Evolutionary conservation across 2,329 filamentous ascomycete genomes (phyloP).

Genomic region (Bipolaris zeicola): DNA sequence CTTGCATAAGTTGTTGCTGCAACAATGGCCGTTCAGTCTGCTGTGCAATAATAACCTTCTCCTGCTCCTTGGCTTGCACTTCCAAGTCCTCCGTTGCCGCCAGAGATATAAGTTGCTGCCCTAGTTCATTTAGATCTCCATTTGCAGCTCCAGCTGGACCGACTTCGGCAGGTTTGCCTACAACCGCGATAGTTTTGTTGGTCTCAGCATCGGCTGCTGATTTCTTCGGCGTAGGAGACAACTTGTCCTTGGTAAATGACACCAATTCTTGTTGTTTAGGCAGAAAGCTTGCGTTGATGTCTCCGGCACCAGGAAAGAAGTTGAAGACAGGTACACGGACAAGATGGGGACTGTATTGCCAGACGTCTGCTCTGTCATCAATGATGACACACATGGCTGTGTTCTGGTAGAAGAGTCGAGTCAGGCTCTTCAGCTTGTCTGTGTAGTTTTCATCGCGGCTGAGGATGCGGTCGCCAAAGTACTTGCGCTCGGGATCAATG

Average conservation of each 20-base stretch:
- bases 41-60: conserved; percentile 85
- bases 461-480: conserved; percentile 93
- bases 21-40: conserved; percentile 84
- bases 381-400: conserved; percentile 99
- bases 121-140: conserved; percentile 64
- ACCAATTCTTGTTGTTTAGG: conserved; percentile 68
- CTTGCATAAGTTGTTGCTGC: conserved; percentile 90
- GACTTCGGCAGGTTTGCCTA: conserved; percentile 30
- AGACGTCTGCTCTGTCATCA: conserved; percentile 94
- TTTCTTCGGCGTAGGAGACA: conserved; percentile 22
- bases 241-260: conserved; percentile 30
- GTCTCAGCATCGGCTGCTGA: conserved; percentile 22
- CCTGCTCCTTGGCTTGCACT: conserved; percentile 82
- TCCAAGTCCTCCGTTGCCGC: conserved; percentile 73
- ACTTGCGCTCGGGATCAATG: conserved; percentile 84
- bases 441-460: conserved; percentile 97
- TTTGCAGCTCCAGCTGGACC: conserved; percentile 35
- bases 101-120: conserved; percentile 77
- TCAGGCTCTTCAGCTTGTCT: conserved; percentile 85
- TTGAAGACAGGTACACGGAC: conserved; percentile 96
- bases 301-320: conserved; percentile 96
- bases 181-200: conserved; percentile 22
- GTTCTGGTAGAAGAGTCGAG: conserved; percentile 91
- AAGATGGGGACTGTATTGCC: conserved; percentile 90
- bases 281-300: conserved; percentile 97